Evolutionary conservation across 2,329 filamentous ascomycete genomes (phyloP), one percentile per base, ranked within the genome.

Genomic region (Tympanopsis confertula): DNA sequence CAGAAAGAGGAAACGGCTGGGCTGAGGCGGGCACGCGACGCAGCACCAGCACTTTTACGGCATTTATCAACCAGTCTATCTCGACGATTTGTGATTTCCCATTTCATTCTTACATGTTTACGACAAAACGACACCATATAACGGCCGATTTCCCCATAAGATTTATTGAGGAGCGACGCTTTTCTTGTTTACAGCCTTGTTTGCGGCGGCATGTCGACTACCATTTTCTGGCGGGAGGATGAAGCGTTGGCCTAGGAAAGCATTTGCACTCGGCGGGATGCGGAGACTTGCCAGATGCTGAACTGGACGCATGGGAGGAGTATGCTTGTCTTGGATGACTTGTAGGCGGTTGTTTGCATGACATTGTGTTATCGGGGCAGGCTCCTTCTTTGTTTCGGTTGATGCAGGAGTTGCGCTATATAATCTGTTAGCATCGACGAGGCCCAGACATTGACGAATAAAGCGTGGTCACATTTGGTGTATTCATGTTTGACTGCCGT

Each of bases 1-100:
- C 45, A 7, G 13, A 35, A 35, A 35, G 17, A 18, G 30, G 17
- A 35, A 18, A 15, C 13, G 30, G 7, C 7, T 35, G 7, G 30
- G 17, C 17, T 35, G 10, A 10, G 13, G 30, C 15, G 17, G 13
- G 13, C 17, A 7, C 7, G 30, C 30, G 7, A 35, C 7, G 10
- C 13, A 35, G 30, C 17, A 10, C 13, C 30, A n/a, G 7, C 13
- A n/a, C 30, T 10, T 18, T 18, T 7, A 35, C 10, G 17, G 10
- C 7, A 10, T 15, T 7, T 14, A 10, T 15, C 7, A 7, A n/a
- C n/a, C 22, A 7, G n/a, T 26, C 7, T 26, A 7, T 7, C 22
- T 26, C 22, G 22, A n/a, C 22, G n/a, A n/a, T n/a, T n/a, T n/a
- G n/a, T n/a, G n/a, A 26, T 7, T 26, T n/a, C 22, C 22, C 22